Base-by-base conservation (phyloP, 164 flowering plant genomes). In the Vitis rotundifolia region DNA sequence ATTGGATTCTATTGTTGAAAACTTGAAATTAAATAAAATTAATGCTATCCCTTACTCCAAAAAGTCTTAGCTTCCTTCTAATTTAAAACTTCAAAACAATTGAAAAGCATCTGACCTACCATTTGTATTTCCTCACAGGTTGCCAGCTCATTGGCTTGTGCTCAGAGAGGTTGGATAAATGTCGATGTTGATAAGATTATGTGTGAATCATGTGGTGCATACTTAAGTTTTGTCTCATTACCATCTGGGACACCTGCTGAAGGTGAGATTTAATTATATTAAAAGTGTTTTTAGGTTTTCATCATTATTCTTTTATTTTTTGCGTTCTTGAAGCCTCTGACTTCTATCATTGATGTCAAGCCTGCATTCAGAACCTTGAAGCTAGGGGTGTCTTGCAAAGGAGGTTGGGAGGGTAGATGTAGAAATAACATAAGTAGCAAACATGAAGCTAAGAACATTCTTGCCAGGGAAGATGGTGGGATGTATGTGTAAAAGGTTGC, bases 141-240 rank as follows among this genome's bases (percentile, higher is more conserved):
- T 79, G 86, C 88, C 31, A 87, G 91, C 81, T 85, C 98, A 64
- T 73, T 96, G 78, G 89, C 97, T 61, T 93, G 98, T 84, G 99
- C 99, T 61, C 86, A 88, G 70, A 90, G 89, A 81, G 98, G 99
- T 69, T 93, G 98, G 99, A 81, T 88, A 52, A 96, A 81, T 77
- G 82, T 87, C 62, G 91, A 81, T 74, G 80, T 83, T 75, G 92
- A 96, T 77, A 86, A 85, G 68, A 81, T 96, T 74, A 84, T 72
- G 56, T 96, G 99, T 58, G 98, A 92, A 75, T 80, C 89, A 50
- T 96, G 99, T 77, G 92, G 93, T 48, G 90, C 85, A 64, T 75
- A 57, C 76, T 71, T 92, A 53, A 84, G 78, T 68, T 93, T 86
- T 77, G 69, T 56, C 75, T 47, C 68, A 18, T 71, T 74, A 64